A percentile compares a stretch with the other conserved stretches of the same genome.
Evolutionary conservation across 2,329 filamentous ascomycete species (phyloP).

Genomic region (Neophaeococcomyces aloes): DNA sequence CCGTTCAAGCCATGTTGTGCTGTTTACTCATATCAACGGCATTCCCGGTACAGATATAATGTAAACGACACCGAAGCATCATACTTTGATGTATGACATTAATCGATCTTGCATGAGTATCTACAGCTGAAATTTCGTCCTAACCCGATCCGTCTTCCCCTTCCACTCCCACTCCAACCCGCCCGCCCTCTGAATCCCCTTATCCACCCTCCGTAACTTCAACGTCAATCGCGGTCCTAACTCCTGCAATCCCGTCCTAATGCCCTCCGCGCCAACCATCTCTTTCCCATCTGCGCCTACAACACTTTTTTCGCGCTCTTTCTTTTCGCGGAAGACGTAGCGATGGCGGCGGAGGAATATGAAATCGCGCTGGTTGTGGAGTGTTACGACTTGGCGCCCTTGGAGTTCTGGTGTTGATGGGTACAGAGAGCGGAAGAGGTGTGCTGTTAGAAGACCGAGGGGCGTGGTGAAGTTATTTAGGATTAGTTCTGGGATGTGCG

Average conservation of each 20-base stretch:
- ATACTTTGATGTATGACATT: too few species aligned
- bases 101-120: too few species aligned
- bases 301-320: conserved; percentile 75
- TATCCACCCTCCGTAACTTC: conserved; percentile 83
- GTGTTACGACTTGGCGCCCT: conserved; percentile 78
- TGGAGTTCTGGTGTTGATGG: conserved; percentile 72
- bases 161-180: conserved; percentile 96
- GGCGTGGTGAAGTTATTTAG: conserved; percentile 94
- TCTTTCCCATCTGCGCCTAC: conserved; percentile 70
- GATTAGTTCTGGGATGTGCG: conserved; percentile 80
- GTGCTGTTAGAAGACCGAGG: conserved; percentile 75
- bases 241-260: conserved; percentile 82
- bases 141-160: conserved; percentile 82
- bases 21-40: too few species aligned
- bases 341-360: conserved; percentile 86
- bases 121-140: conserved; percentile 87
- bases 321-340: conserved; percentile 87
- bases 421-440: conserved; percentile 70
- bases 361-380: conserved; percentile 93
- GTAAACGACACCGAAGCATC: too few species aligned
- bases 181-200: conserved; percentile 66
- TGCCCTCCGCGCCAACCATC: conserved; percentile 72
- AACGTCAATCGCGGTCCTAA: conserved; percentile 73
- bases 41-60: too few species aligned
- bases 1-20: too few species aligned